Conservation (phyloP, 2,329 filamentous ascomycete species). For the Magnaporthiopsis incrustans region DNA sequence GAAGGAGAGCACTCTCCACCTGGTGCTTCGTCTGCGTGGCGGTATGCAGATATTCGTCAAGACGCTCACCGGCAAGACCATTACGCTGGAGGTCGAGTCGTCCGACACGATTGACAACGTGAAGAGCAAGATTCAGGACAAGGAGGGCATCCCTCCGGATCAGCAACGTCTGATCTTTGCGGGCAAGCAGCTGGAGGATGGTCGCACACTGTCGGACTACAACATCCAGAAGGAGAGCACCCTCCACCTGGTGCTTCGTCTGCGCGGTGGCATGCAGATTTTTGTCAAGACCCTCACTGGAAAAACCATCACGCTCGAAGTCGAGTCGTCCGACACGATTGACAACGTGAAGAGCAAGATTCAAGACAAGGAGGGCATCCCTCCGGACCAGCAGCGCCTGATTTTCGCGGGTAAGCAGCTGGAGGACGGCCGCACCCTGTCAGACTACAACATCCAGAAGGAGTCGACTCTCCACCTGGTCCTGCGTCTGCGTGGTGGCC, state of each 20-base stretch:
- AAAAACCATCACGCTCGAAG: conserved; percentile 62
- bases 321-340: conserved; percentile 61
- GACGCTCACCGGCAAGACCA: conserved; percentile 86
- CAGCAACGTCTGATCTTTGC: conserved; percentile 92
- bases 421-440: conserved; percentile 71
- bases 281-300: conserved; percentile 65
- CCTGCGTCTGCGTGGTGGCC: conserved; percentile 61
- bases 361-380: conserved; percentile 65
- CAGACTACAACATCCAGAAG: conserved; percentile 86
- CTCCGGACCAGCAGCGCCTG: conserved; percentile 61
- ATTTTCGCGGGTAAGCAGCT: conserved; percentile 66
- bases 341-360: conserved; percentile 67
- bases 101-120: conserved; percentile 92
- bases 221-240: conserved; percentile 94
- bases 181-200: conserved; percentile 89
- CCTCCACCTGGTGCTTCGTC: conserved; percentile 70
- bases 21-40: conserved; percentile 81
- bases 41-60: conserved; percentile 89
- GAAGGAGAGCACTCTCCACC: conserved; percentile 80
- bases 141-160: conserved; percentile 89
- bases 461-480: conserved; percentile 65
- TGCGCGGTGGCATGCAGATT: conserved; percentile 74
- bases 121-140: conserved; percentile 87
- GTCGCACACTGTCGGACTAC: conserved; percentile 85
- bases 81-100: conserved; percentile 83